Conservation (phyloP, 106 monocot species). For the Narthecium ossifragum region DNA sequence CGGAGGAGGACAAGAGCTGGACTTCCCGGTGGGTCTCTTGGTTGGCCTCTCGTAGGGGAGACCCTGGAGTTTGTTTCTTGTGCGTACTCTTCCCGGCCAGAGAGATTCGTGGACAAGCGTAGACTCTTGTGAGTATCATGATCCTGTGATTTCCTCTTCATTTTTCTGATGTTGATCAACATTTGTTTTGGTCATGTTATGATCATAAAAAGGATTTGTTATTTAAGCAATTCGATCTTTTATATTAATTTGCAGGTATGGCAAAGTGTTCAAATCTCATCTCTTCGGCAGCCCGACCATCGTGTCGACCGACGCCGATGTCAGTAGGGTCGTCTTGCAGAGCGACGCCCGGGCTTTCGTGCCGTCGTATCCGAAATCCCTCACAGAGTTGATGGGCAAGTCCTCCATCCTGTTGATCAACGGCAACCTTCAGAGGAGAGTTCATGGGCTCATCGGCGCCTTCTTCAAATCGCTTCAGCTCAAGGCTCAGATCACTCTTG, state of each 20-base stretch:
- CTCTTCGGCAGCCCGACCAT: slow-evolving; percentile 75
- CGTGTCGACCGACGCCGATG: slow-evolving; percentile 85
- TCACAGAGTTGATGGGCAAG: slow-evolving; percentile 82
- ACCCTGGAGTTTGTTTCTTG: slow-evolving; percentile 86
- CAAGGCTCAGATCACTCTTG: slow-evolving; percentile 56
- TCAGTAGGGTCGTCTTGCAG: slow-evolving; percentile 65
- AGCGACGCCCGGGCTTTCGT: slow-evolving; percentile 71
- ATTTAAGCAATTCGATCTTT: background rate
- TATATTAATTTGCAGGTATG: slow-evolving; percentile 38
- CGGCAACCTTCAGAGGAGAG: slow-evolving; percentile 58
- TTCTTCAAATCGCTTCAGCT: slow-evolving; percentile 76
- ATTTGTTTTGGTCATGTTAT: background rate
- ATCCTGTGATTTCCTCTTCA: background rate
- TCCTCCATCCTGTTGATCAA: slow-evolving; percentile 80
- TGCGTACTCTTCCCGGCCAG: slow-evolving; percentile 70
- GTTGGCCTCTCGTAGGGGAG: slow-evolving; percentile 87
- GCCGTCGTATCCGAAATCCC: slow-evolving; percentile 79
- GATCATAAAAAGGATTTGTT: background rate
- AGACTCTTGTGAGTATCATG: slow-evolving; percentile 31
- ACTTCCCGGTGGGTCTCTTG: slow-evolving; percentile 62
- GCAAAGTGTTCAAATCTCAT: slow-evolving; percentile 91
- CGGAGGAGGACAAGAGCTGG: slow-evolving; percentile 7
- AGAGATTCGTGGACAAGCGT: slow-evolving; percentile 89
- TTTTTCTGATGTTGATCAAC: background rate
- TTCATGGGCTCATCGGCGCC: slow-evolving; percentile 77